Evolutionary conservation across 1,139 yeast species (phyloP).

Genomic region (Hemisphaericaspora subhashii): DNA sequence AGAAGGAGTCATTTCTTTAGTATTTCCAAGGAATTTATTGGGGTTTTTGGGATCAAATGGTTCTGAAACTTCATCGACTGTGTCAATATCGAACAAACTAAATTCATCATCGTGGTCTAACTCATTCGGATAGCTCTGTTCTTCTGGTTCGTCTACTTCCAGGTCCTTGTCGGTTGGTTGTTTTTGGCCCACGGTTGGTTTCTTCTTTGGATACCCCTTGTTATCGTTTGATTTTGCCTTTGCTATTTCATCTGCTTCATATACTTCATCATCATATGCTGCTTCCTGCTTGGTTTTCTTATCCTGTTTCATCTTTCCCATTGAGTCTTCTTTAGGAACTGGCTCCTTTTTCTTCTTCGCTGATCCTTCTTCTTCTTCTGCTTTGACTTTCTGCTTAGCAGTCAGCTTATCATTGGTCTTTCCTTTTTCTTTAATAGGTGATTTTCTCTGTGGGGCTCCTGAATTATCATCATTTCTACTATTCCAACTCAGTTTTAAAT

Average conservation of each 20-base stretch:
- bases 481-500: not conserved
- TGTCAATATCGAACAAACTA: slow-evolving; percentile 4
- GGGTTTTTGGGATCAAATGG: slow-evolving; percentile 17
- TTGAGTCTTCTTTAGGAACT: no score
- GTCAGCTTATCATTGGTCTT: no score
- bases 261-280: no score
- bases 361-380: no score
- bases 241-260: no score
- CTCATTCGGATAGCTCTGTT: slow-evolving; percentile 2
- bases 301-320: no score
- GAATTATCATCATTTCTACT: no score
- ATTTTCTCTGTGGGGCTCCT: no score
- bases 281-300: no score
- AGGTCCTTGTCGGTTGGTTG: not conserved
- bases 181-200: not conserved
- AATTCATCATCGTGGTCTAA: slow-evolving; percentile 5
- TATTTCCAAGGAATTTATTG: slow-evolving; percentile 25
- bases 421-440: not conserved
- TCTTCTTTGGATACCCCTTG: not conserved
- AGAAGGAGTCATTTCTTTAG: slow-evolving; percentile 19
- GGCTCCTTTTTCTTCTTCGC: no score
- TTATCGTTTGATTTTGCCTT: no score
- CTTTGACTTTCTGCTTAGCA: no score
- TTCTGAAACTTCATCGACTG: slow-evolving; percentile 1
- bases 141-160: not conserved